Evolutionary conservation across 129 eudicot species (phyloP).

Genomic region (Daucus carota): DNA sequence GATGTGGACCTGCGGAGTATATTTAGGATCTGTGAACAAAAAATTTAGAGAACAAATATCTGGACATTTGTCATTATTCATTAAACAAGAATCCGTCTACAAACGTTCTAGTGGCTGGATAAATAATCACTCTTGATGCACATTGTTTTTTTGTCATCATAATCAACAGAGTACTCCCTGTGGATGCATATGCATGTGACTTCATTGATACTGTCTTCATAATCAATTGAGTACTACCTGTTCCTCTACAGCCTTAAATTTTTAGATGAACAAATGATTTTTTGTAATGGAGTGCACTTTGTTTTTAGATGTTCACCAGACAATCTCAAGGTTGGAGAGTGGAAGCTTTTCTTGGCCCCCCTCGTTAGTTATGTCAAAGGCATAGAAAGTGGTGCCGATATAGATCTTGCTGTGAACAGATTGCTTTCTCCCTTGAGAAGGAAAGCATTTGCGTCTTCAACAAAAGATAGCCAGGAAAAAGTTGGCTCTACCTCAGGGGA

Average conservation of each 20-base stretch:
- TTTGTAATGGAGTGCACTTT: not conserved
- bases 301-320: constrained; percentile 14
- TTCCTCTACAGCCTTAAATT: not conserved
- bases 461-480: constrained; percentile 22
- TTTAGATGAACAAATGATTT: not conserved
- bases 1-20: not conserved
- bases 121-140: not conserved
- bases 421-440: constrained; percentile 61
- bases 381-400: constrained; percentile 45
- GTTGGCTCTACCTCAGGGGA: constrained; percentile 34
- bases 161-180: not conserved
- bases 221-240: not conserved
- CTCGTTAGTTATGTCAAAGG: constrained; percentile 66
- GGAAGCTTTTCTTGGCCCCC: constrained; percentile 77
- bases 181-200: not conserved
- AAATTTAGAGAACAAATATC: not conserved
- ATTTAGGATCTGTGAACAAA: not conserved
- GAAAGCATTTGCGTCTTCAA: constrained; percentile 30
- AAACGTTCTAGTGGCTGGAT: not conserved
- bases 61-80: not conserved
- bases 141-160: not conserved
- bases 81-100: not conserved
- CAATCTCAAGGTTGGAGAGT: constrained; percentile 39
- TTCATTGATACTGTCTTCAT: not conserved
- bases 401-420: constrained; percentile 45